Percentiles rank a stretch among this genome's conserved stretches.
phyloP scores from a whole-genome alignment of 306 rosid genomes.

The peach (Prunus persica) region Prunus_persica_NCBIv2 NC_034009.1:40247001-40247500 shows the following conservation, averaged over 20 bases:
- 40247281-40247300: constrained; percentile 85
- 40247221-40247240: constrained; percentile 48
- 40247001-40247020: not conserved
- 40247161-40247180: not conserved
- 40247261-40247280: constrained; percentile 62
- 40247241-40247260: constrained; percentile 47
- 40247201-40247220: not conserved
- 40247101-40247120: not conserved
- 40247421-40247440: constrained; percentile 39
- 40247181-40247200: not conserved
- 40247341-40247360: constrained; percentile 80
- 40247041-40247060: not conserved
- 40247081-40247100: not conserved
- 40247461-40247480: constrained; percentile 51
- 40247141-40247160: not conserved
- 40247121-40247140: not conserved
- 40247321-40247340: constrained; percentile 86
- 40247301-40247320: constrained; percentile 90
- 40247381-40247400: constrained; percentile 61
- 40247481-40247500: constrained; percentile 20
- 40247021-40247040: not conserved
- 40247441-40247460: constrained; percentile 32
- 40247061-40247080: not conserved
- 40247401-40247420: constrained; percentile 47
- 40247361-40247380: constrained; percentile 59